Evolutionary conservation across 208 protist genomes (phyloP).

Genomic region (Acanthamoeba castellanii): DNA sequence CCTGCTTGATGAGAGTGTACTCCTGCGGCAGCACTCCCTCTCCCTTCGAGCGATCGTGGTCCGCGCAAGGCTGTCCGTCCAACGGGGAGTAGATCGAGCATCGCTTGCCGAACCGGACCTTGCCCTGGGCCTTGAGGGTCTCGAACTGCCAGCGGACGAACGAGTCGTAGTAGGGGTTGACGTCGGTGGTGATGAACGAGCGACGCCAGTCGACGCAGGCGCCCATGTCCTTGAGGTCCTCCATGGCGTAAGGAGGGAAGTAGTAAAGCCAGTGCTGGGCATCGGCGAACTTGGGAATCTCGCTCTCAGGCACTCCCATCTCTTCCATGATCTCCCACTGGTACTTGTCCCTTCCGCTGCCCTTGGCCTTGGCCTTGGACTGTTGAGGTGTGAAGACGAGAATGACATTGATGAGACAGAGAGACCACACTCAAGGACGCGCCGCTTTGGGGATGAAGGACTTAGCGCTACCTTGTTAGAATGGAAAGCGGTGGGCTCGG

Average conservation of each 20-base stretch:
- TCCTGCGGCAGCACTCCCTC: conserved; percentile 98
- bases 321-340: conserved; percentile 99
- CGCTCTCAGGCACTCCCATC: conserved; percentile 96
- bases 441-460: too few relatives aligned
- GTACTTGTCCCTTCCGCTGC: conserved; percentile 91
- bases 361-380: conserved; percentile 93
- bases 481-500: conserved; percentile 58
- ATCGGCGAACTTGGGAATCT: conserved; percentile 99
- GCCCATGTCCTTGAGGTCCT: conserved; percentile 96
- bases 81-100: conserved; percentile 98
- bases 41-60: conserved; percentile 98
- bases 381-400: background rate
- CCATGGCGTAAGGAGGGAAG: conserved; percentile 97
- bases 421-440: background rate
- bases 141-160: conserved; percentile 99
- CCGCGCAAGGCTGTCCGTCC: conserved; percentile 99
- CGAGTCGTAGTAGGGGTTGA: conserved; percentile 99
- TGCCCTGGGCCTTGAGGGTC: conserved; percentile 92
- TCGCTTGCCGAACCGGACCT: conserved; percentile 98
- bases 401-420: background rate
- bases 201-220: conserved; percentile 98
- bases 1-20: conserved; percentile 98
- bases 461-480: background rate
- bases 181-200: conserved; percentile 99
- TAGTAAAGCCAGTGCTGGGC: conserved; percentile 98